Conservation (phyloP, 352 stramenopile genomes). For the Phytophthora boehmeriae region DNA sequence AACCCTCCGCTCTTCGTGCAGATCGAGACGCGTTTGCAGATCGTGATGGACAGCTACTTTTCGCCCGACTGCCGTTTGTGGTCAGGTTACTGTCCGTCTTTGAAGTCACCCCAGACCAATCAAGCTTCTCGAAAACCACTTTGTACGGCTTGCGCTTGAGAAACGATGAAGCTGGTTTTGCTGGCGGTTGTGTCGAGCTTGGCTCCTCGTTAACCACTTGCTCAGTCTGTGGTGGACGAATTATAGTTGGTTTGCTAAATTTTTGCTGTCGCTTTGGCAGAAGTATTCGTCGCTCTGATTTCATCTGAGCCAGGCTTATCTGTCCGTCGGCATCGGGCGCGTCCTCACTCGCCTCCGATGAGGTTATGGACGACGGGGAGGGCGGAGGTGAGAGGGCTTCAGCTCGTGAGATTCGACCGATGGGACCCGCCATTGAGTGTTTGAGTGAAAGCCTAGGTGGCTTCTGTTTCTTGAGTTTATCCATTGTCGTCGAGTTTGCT, state of each 20-base stretch:
- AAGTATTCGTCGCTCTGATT: slow-evolving; percentile 15
- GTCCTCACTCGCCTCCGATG: slow-evolving; percentile 26
- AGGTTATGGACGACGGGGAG: slow-evolving; percentile 58
- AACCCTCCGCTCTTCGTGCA: slow-evolving; percentile 1
- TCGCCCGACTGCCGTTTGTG: slow-evolving; percentile 1
- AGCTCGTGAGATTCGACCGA: slow-evolving; percentile 32
- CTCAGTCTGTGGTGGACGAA: slow-evolving; percentile 10
- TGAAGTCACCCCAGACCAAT: slow-evolving; percentile 61
- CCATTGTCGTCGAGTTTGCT: neutral
- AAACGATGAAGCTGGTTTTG: slow-evolving; percentile 34
- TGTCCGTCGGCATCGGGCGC: neutral
- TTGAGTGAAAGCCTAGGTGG: slow-evolving; percentile 16
- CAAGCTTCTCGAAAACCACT: slow-evolving; percentile 65
- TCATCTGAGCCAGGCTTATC: neutral
- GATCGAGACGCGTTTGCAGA: neutral
- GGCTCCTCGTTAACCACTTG: slow-evolving; percentile 2
- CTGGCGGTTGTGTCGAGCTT: slow-evolving; percentile 8
- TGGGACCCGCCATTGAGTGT: slow-evolving; percentile 16
- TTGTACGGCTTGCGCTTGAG: slow-evolving; percentile 77
- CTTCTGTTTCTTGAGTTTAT: neutral
- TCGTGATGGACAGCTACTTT: slow-evolving; percentile 11
- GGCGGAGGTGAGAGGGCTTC: slow-evolving; percentile 61
- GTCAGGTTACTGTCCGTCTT: slow-evolving; percentile 64
- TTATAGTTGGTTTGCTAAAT: slow-evolving; percentile 1
- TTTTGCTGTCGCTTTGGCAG: slow-evolving; percentile 19